Base-by-base conservation (phyloP, 202 grass and related monocot genomes). In the Dendrocalamus latiflorus region DNA sequence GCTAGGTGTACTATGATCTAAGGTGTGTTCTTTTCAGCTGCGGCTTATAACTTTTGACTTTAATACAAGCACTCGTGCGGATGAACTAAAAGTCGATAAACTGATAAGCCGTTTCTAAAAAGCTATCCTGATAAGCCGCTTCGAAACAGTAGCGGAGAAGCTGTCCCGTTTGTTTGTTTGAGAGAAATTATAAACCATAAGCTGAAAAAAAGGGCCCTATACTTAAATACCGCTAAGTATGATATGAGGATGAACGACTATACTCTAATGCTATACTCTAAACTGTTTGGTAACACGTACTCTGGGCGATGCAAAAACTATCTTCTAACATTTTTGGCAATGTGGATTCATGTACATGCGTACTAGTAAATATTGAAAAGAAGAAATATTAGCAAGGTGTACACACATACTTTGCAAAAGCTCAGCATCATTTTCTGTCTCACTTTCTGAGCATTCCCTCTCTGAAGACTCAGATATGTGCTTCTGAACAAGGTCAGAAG, bases 371-470 rank as follows among this genome's bases (percentile, higher is more conserved):
- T 18, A 89, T 53, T 16, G 7, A 26, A 85, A 89, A 68, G 21
- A 38, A 54, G 78, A 26, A 82, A 30, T 20, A 33, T 78, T 77
- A 78, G 34, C 16, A 18, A 85, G 57, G 54, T 36, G 12, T 47
- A 34, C 12, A 70, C 51, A 78, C 88, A 78, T 90, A 90, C 88
- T 79, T 86, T 37, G 74, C 44, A 86, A 55, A 86, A 86, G 79
- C 30, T 90, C 88, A 60, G 83, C 80, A 57, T 89, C 86, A n/a
- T 92, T 86, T 86, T 98, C 93, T 6, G 90, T 94, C 72, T 91
- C 94, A 63, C 81, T 91, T 68, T 94, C 92, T 66, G 90, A 85
- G 64, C 85, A 87, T 80, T 89, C 74, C 78, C 63, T 89, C 85
- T 82, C 87, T 80, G 89, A 94, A 83, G 87, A 91, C 86, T 91